phyloP scores from a whole-genome alignment of 1,139 yeast species.

The Geotrichum macrosporum region DNA sequence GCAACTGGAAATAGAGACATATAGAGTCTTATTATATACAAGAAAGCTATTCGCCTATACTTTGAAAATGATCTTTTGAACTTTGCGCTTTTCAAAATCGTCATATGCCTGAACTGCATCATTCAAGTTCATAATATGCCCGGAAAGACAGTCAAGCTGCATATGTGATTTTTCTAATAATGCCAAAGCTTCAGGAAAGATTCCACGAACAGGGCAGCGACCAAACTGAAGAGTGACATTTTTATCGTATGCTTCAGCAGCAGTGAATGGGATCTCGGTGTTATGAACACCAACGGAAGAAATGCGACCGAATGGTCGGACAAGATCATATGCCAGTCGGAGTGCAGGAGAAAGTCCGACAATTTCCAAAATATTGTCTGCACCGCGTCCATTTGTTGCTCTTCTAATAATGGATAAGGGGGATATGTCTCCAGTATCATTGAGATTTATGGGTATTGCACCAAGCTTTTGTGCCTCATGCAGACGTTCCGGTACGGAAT shows the following conservation, averaged over 20 bases:
- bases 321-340: constrained; percentile 49
- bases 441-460: constrained; percentile 45
- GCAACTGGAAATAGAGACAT: no score
- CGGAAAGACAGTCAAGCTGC: constrained; percentile 49
- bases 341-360: constrained; percentile 54
- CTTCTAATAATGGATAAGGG: constrained; percentile 31
- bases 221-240: constrained; percentile 59
- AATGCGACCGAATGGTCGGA: constrained; percentile 57
- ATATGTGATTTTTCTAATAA: constrained; percentile 46
- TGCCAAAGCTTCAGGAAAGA: constrained; percentile 51
- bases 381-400: constrained; percentile 46
- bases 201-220: constrained; percentile 58
- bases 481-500: constrained; percentile 48
- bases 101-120: constrained; percentile 49
- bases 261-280: constrained; percentile 54
- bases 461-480: constrained; percentile 47
- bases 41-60: no score
- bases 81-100: constrained; percentile 51
- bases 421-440: no score
- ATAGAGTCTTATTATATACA: no score
- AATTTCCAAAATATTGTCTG: constrained; percentile 56
- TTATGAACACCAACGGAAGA: constrained; percentile 62
- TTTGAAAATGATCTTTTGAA: constrained; percentile 52
- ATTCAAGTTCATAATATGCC: constrained; percentile 43
- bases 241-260: constrained; percentile 55